Conservation (phyloP, 228 moss, liverwort and hornwort species). For the Sphagnum fallax region DNA sequence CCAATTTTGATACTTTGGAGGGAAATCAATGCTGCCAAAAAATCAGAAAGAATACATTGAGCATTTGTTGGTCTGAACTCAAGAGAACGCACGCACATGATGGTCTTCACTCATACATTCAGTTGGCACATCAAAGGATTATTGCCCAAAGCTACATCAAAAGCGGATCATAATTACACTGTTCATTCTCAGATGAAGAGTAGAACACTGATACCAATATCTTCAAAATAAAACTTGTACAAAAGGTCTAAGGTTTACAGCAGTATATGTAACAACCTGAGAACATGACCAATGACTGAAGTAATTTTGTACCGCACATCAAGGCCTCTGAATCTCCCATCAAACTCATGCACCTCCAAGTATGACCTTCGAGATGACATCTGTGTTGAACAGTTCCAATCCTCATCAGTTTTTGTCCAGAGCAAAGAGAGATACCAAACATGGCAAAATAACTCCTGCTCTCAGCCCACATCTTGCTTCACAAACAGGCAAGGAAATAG, state of each 20-base stretch:
- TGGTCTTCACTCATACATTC: too few relatives aligned
- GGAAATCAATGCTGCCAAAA: constrained; percentile 76
- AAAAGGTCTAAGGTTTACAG: not conserved
- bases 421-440: not conserved
- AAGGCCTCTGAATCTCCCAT: constrained; percentile 73
- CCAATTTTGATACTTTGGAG: constrained; percentile 96
- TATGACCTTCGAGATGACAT: constrained; percentile 88
- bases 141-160: not conserved
- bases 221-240: too few relatives aligned
- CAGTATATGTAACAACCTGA: constrained; percentile 46
- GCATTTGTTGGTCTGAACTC: too few relatives aligned
- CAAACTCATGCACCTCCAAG: constrained; percentile 94
- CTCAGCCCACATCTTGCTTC: not conserved
- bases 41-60: not conserved
- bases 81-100: not conserved
- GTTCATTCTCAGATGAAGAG: too few relatives aligned
- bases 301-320: constrained; percentile 74
- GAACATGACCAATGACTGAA: constrained; percentile 93
- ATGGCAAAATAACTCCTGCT: not conserved
- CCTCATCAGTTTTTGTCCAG: not conserved
- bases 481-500: not conserved
- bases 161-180: not conserved
- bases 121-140: not conserved
- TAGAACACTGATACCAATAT: too few relatives aligned
- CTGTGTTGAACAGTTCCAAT: constrained; percentile 21